Base-by-base conservation (phyloP, 169 alveolate species). In the Eimeria maxima region DNA sequence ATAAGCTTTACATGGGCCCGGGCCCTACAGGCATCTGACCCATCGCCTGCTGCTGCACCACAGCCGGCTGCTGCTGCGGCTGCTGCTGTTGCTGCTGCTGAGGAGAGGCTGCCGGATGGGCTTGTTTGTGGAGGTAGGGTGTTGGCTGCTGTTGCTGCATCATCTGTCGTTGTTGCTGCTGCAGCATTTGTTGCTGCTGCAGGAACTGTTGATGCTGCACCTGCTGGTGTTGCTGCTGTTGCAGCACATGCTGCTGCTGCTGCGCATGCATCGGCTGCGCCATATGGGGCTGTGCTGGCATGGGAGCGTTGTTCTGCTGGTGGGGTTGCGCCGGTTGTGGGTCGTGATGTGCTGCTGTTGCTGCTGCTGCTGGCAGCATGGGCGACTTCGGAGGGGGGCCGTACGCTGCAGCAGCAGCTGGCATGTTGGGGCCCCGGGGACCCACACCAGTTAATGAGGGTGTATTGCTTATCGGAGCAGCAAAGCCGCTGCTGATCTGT, bases 171-270 rank as follows among this genome's bases (percentile, higher is more conserved):
- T 53, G 92, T 24, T 50, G 76, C 16, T 53, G 60, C 16, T 53
- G 60, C 60, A 53, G 60, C 60, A 53, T 53, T 53, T 53, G 60
- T 14, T 53, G 60, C 60, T 53, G 92, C 71, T 50, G 92, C 92
- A 83, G 76, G 33, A 83, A 18, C 47, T 83, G 92, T 44, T 83
- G 92, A 5, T 83, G 92, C 74, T 83, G 76, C 8, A 83, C 20
- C 92, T 83, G 92, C 92, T 45, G 92, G 47, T 80, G 89, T 44
- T 83, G 92, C 74, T 83, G 92, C 53, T 83, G 92, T 47, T 47
- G 92, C 92, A 18, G 92, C 27, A 13, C 44, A n/a, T 53, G 92
- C 27, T 22, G 60, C 60, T 53, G 60, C 60, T 53, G 60, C 60
- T 53, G 60, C 60, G 60, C 60, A 53, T 53, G 60, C 3, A 53